phyloP scores from a whole-genome alignment of 75 land plant genomes.

The Chamaecyparis obtusa region DNA sequence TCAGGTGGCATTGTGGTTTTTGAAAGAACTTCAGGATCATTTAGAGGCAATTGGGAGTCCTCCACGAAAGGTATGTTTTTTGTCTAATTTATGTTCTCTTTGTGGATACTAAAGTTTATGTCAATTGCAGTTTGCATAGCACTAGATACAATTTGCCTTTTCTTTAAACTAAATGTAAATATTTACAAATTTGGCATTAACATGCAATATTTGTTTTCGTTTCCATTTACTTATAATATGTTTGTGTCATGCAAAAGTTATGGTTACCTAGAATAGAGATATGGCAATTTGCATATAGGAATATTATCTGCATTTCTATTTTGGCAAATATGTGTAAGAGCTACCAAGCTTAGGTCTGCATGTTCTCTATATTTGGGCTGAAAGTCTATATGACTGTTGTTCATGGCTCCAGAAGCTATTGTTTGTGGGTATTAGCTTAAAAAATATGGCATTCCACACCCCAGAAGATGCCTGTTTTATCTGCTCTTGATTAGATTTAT shows the following conservation, averaged over 20 bases:
- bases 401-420: neutral
- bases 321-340: neutral
- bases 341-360: neutral
- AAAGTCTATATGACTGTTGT: too few relatives aligned
- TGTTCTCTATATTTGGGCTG: neutral
- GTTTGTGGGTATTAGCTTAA: neutral
- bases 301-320: neutral
- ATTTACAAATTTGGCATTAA: neutral
- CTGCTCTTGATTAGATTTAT: neutral
- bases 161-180: neutral
- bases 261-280: neutral
- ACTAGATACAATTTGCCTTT: neutral
- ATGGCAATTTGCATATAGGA: neutral
- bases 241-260: neutral
- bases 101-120: neutral
- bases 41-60: slow-evolving; percentile 65
- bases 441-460: neutral
- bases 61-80: slow-evolving; percentile 63
- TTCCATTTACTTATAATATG: neutral
- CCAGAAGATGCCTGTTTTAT: neutral
- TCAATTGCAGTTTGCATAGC: neutral
- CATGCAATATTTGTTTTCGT: neutral
- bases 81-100: neutral
- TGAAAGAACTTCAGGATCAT: slow-evolving; percentile 72
- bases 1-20: slow-evolving; percentile 27